phyloP scores from a whole-genome alignment of 2,329 filamentous ascomycete genomes.

The Bipolaris oryzae region DNA sequence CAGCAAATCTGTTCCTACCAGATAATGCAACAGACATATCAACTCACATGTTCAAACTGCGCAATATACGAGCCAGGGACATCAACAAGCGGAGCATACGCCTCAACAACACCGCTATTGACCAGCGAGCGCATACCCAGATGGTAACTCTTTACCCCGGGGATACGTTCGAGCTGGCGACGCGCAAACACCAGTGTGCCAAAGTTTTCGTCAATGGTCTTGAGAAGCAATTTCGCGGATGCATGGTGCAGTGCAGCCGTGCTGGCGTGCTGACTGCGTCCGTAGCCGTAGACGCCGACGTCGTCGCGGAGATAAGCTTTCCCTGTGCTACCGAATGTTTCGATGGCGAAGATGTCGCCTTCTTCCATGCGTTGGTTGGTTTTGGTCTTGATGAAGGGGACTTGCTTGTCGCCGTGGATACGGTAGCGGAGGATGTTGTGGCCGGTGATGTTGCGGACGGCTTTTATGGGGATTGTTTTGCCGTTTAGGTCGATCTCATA shows the following conservation, averaged over 20 bases:
- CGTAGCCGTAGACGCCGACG: slow-evolving; percentile 67
- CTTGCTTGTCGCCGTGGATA: slow-evolving; percentile 91
- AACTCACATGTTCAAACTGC: slow-evolving; percentile 89
- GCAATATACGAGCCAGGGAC: slow-evolving; percentile 92
- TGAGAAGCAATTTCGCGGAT: slow-evolving; percentile 82
- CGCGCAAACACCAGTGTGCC: slow-evolving; percentile 88
- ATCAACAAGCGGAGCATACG: slow-evolving; percentile 86
- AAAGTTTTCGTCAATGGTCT: slow-evolving; percentile 92
- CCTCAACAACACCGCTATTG: slow-evolving; percentile 78
- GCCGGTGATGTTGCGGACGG: slow-evolving; percentile 84
- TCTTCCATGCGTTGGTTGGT: slow-evolving; percentile 97
- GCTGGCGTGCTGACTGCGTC: slow-evolving; percentile 69
- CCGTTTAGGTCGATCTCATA: slow-evolving; percentile 84
- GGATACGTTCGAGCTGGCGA: slow-evolving; percentile 80
- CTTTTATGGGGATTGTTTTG: slow-evolving; percentile 77
- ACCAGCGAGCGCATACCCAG: slow-evolving; percentile 88
- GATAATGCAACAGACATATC: not conserved
- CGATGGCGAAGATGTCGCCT: slow-evolving; percentile 91
- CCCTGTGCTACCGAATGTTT: slow-evolving; percentile 93
- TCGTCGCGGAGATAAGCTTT: slow-evolving; percentile 85
- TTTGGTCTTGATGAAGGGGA: slow-evolving; percentile 85
- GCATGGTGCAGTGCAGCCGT: slow-evolving; percentile 74
- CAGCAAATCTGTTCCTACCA: not conserved
- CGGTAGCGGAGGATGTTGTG: slow-evolving; percentile 89
- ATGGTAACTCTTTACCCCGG: slow-evolving; percentile 86